These are phyloP conservation scores for Carnegiea gigantea DNA, from an alignment of 179 eudicot species.

Conservation along the genomic window DNA sequence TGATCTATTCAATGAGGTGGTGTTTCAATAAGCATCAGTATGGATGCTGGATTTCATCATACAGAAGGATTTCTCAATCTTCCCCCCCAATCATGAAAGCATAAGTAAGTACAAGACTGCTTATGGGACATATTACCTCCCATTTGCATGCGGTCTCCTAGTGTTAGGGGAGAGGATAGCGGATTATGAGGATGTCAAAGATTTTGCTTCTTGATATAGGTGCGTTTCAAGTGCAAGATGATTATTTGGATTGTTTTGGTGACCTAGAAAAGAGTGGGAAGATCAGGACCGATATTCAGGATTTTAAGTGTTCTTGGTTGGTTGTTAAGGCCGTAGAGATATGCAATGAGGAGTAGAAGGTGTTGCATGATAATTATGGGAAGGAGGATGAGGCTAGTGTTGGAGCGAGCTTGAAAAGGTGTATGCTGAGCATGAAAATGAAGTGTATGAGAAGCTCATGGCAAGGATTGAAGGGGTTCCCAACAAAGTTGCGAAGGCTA, in stretches of 20 bases:
- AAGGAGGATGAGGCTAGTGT: background rate
- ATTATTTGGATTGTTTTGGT: conserved; percentile 3
- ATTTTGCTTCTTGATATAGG: background rate
- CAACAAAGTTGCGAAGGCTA: background rate
- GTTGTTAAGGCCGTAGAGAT: conserved; percentile 1
- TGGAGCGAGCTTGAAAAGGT: background rate
- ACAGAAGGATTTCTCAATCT: background rate
- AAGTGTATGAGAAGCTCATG: background rate
- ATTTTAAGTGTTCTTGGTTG: conserved; percentile 6
- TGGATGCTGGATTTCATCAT: background rate
- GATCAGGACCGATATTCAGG: background rate
- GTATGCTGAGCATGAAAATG: background rate
- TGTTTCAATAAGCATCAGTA: background rate
- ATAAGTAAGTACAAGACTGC: conserved; percentile 7
- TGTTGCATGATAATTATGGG: background rate
- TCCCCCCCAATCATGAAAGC: background rate
- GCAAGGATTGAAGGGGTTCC: conserved; percentile 1
- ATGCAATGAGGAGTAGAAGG: conserved; percentile 7
- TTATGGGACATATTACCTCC: background rate
- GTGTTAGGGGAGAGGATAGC: background rate
- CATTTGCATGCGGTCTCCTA: background rate
- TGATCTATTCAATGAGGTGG: background rate
- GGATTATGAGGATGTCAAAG: background rate
- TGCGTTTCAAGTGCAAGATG: conserved; percentile 3
- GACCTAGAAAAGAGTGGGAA: background rate